Evolutionary conservation across 371 early-diverging fungal species (phyloP), one percentile per base, ranked within the genome.

Genomic region (Funneliformis caledonium): DNA sequence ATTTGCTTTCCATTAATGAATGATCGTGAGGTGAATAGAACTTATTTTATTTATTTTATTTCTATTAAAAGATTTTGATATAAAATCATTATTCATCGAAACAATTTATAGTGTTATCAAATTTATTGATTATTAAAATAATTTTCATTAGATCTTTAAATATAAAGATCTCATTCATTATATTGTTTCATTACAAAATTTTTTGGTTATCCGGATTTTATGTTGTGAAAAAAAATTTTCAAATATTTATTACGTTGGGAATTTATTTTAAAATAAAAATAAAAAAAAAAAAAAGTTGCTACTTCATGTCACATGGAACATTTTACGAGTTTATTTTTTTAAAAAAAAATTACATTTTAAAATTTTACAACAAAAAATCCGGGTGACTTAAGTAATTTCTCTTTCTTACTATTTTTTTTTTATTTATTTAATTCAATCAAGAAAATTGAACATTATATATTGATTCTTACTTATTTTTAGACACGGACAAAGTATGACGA

Each of bases 401-500:
- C 7, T 56, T 56, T 19, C 12, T 52, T 56, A 19, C 4, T 19
- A 56, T 19, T 56, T 56, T 16, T 6, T 5, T 19, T 16, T 56
- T 19, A 7, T 56, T 16, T 56, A 19, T 19, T 56, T 56, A 56
- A 56, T 16, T 52, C 19, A 45, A 52, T 6, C 12, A 52, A 19
- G 16, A 19, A 56, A 56, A 19, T 7, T 16, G 19, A 56, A 52
- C 19, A 19, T 52, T 19, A 19, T 56, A 56, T 56, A 56, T 56
- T 56, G 19, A 56, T 56, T 7, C 4, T 56, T 56, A 56, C 19
- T 56, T 16, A 67, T 14, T 67, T 65, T 6, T 9, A 31, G 42
- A 31, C 33, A 31, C 26, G 42, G 31, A 33, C 43, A 11, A 74
- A 74, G 22, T 74, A 74, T 42, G 75, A 52, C 75, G 75, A 74